phyloP scores from a whole-genome alignment of 495 filamentous ascomycete species.

The Tuber borchii region DNA sequence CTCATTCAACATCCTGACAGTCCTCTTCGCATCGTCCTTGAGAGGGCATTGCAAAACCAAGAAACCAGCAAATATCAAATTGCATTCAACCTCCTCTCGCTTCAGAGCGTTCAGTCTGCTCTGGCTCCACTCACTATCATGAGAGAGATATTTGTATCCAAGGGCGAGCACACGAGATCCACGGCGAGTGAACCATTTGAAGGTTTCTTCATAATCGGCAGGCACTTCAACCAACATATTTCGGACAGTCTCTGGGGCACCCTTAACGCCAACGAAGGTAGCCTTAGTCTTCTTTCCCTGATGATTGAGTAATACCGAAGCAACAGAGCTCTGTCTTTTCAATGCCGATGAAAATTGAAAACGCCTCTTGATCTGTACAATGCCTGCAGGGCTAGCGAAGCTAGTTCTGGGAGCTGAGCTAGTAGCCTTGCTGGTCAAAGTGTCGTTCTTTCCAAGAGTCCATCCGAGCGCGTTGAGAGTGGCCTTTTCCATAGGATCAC shows the following conservation, averaged over 20 bases:
- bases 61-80: slow-evolving; percentile 86
- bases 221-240: slow-evolving; percentile 82
- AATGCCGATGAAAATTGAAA: slow-evolving; percentile 98
- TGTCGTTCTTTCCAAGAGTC: slow-evolving; percentile 82
- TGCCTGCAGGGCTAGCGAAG: slow-evolving; percentile 46
- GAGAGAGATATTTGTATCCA: slow-evolving; percentile 81
- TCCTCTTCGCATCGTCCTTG: slow-evolving; percentile 90
- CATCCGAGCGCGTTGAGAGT: slow-evolving; percentile 84
- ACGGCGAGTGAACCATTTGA: slow-evolving; percentile 92
- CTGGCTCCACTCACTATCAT: slow-evolving; percentile 71
- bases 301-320: slow-evolving; percentile 64
- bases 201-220: slow-evolving; percentile 92
- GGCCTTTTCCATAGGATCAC: slow-evolving; percentile 98
- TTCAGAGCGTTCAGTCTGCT: slow-evolving; percentile 83
- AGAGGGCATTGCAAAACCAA: slow-evolving; percentile 90
- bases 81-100: slow-evolving; percentile 82
- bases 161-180: slow-evolving; percentile 89
- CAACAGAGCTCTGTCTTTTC: slow-evolving; percentile 92
- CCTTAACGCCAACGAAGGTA: slow-evolving; percentile 92
- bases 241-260: slow-evolving; percentile 91
- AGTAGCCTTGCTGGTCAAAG: slow-evolving; percentile 56
- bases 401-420: slow-evolving; percentile 47
- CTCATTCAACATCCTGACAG: slow-evolving; percentile 95
- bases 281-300: slow-evolving; percentile 65
- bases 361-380: slow-evolving; percentile 84